Base-by-base conservation (phyloP, 768 basidiomycete genomes). In the Piloderma croceum region DNA sequence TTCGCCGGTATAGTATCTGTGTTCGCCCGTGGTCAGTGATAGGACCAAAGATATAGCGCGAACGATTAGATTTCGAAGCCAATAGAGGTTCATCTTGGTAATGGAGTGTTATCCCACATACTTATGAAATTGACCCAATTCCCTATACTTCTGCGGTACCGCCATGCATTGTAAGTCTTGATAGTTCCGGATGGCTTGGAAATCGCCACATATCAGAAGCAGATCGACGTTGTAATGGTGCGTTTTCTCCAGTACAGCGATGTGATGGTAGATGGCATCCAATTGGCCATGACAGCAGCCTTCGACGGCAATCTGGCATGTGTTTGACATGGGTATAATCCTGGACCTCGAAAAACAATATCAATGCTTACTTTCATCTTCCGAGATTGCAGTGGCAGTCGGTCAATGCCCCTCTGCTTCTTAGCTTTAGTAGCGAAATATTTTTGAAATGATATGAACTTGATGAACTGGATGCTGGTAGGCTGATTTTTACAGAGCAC, bases 271-370 rank as follows among this genome's bases (percentile, higher is more conserved):
- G 39, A 94, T 94, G 7, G 75, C 73, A 59, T 90, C 85, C n/a
- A 96, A 76, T 46, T 83, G 77, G 24, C 96, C 96, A 59, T 99
- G 96, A 51, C 89, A 92, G 68, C 96, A 98, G 3, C 93, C 93
- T 68, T 96, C 81, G 20, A 97, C 71, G 6, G 92, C 93, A 48
- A 97, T 72, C 82, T 91, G 27, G n/a, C n/a, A n/a, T n/a, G n/a
- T n/a, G n/a, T n/a, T n/a, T n/a, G n/a, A n/a, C n/a, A n/a, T n/a
- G n/a, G n/a, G n/a, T n/a, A n/a, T n/a, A n/a, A n/a, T n/a, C n/a
- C n/a, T n/a, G n/a, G n/a, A n/a, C n/a, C n/a, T n/a, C n/a, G n/a
- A n/a, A n/a, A n/a, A n/a, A n/a, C n/a, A n/a, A n/a, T n/a, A n/a
- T n/a, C n/a, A n/a, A n/a, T n/a, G n/a, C n/a, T n/a, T n/a, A n/a